phyloP scores from a whole-genome alignment of 2,329 filamentous ascomycete genomes.

The Biscogniauxia mediterranea region DNA sequence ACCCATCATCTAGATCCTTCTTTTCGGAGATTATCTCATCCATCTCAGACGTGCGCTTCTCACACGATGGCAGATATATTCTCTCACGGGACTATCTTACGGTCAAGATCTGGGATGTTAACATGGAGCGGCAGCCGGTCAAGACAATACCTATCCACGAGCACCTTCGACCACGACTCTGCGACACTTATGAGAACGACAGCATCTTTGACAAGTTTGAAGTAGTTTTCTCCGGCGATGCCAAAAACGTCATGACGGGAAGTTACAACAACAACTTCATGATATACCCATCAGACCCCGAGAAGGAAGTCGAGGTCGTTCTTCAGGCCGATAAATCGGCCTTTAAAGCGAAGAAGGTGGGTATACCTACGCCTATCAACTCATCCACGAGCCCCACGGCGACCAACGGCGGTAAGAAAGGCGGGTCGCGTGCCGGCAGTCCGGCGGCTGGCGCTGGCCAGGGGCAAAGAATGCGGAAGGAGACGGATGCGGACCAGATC shows the following conservation, averaged over 20 bases:
- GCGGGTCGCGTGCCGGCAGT: slow-evolving; percentile 81
- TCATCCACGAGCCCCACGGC: slow-evolving; percentile 69
- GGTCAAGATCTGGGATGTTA: slow-evolving; percentile 99
- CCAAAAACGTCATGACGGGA: slow-evolving; percentile 99
- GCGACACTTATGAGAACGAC: slow-evolving; percentile 98
- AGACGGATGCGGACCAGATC: slow-evolving; percentile 98
- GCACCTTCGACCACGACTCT: slow-evolving; percentile 87
- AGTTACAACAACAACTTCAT: slow-evolving; percentile 99
- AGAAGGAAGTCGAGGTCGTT: slow-evolving; percentile 95
- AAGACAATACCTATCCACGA: slow-evolving; percentile 99
- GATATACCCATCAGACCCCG: slow-evolving; percentile 97
- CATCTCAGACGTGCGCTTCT: slow-evolving; percentile 98
- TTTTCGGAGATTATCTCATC: slow-evolving; percentile 99
- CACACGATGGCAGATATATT: slow-evolving; percentile 93
- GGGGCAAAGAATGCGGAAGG: slow-evolving; percentile 94
- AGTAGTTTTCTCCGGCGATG: slow-evolving; percentile 96
- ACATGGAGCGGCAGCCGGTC: slow-evolving; percentile 95
- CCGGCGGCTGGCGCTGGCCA: slow-evolving; percentile 75
- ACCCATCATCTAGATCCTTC: slow-evolving; percentile 94
- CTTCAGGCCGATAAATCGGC: slow-evolving; percentile 97
- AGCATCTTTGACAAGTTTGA: slow-evolving; percentile 99
- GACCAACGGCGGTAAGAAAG: slow-evolving; percentile 77
- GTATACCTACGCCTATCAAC: slow-evolving; percentile 96
- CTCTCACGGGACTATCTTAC: slow-evolving; percentile 96
- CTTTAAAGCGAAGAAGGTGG: slow-evolving; percentile 99